These are phyloP conservation scores for Phymatotrichopsis omnivora DNA, from an alignment of 2,329 filamentous ascomycete genomes.

Conservation along the genomic window DNA sequence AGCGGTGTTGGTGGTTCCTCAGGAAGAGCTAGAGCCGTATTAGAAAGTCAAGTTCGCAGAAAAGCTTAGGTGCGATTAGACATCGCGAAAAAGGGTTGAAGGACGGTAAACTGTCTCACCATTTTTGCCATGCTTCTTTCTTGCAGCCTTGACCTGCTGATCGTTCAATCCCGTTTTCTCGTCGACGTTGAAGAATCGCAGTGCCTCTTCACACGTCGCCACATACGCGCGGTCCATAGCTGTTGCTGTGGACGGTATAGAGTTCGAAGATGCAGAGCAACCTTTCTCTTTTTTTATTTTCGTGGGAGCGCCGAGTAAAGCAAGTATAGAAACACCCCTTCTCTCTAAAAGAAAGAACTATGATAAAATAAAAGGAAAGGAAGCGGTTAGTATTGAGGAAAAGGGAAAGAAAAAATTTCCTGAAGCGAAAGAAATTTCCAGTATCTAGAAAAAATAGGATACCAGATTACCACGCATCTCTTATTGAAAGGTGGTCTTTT, in stretches of 20 bases:
- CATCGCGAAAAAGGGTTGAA: too few species aligned
- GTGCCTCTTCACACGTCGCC: slow-evolving; percentile 48
- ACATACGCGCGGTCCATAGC: slow-evolving; percentile 55
- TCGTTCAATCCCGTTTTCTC: slow-evolving; percentile 47
- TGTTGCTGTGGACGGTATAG: slow-evolving; percentile 5
- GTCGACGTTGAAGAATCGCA: slow-evolving; percentile 50
- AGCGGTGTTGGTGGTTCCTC: slow-evolving; percentile 93
- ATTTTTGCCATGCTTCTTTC: slow-evolving; percentile 55
- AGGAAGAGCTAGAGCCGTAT: slow-evolving; percentile 46
- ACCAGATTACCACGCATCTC: not conserved
- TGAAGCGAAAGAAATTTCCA: not conserved
- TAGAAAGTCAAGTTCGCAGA: not conserved
- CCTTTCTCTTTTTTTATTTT: slow-evolving; percentile 1
- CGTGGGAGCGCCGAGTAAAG: slow-evolving; percentile 7
- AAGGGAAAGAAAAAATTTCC: slow-evolving; percentile 1
- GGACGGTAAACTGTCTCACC: slow-evolving; percentile 49
- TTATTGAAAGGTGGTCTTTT: slow-evolving; percentile 26
- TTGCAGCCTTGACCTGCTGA: slow-evolving; percentile 47
- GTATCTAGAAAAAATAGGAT: not conserved
- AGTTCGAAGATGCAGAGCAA: slow-evolving; percentile 1
- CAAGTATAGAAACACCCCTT: slow-evolving; percentile 11
- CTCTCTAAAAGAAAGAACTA: slow-evolving; percentile 3
- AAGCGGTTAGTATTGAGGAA: slow-evolving; percentile 9
- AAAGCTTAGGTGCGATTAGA: slow-evolving; percentile 36
- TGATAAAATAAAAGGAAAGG: not conserved